Base-by-base conservation (phyloP, 2,329 filamentous ascomycete species). In the Curvularia sp. region DNA sequence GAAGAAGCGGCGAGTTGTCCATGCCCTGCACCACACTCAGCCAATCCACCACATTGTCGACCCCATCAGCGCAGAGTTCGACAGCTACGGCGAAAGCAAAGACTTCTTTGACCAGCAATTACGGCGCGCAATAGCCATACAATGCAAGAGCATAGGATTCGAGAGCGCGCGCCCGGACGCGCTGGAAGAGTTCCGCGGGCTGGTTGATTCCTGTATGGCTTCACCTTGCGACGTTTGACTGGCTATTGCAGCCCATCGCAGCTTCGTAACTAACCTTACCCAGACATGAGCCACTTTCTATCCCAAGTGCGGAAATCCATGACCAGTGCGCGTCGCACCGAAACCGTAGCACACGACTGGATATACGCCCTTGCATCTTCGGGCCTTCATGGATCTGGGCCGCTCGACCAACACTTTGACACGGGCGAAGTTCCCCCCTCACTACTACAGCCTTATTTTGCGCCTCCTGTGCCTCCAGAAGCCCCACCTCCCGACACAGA, bases 291-390 rank as follows among this genome's bases (percentile, higher is more conserved):
- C 44, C 79, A 80, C 54, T 82, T 88, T 61, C 78, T 85, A 38
- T 78, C 79, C 30, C 79, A 82, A 59, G 81, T 86, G 33, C 82
- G 82, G 41, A 79, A 81, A 47, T 86, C 85, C 5, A 89, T 89
- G 87, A 74, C 80, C 41, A 80, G 81, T 44, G 80, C 80, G 50
- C 82, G 87, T 48, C 83, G 87, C 50, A 81, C 78, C 9, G 79
- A 81, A 46, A 83, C 86, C 1, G 82, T 86, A 22, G 82, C 86
- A 0, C 79, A 83, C 61, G 87, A 89, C 73, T 88, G 88, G 71
- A 81, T 85, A 57, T 76, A 78, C 55, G 83, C 83, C 9, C 79
- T 86, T 49, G 77, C 82, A 38, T 77, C 76, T 60, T 61, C 70
- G 54, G 71, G 75, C 57, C 65, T 81, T 13, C 70, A 71, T 9